Evolutionary conservation across 2,329 filamentous ascomycete species (phyloP).

Genomic region (Colletotrichum musicola): DNA sequence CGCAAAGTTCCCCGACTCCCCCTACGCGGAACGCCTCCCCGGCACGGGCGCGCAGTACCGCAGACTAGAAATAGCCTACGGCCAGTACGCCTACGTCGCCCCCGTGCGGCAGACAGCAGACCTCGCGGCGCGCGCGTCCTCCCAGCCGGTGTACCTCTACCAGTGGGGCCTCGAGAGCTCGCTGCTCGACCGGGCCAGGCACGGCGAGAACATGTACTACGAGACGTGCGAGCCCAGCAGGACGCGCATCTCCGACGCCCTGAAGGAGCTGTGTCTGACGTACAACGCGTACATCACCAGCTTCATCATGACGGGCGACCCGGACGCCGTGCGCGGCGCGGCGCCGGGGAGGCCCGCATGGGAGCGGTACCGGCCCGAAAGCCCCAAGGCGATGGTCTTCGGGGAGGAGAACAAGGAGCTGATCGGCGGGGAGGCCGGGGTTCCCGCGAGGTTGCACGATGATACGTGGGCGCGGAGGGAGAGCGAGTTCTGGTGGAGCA

Average conservation of each 20-base stretch:
- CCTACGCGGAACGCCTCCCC: constrained; percentile 22
- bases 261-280: constrained; percentile 52
- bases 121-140: constrained; percentile 54
- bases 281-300: constrained; percentile 56
- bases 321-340: constrained; percentile 24
- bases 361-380: constrained; percentile 34
- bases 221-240: constrained; percentile 45
- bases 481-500: constrained; percentile 73
- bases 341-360: constrained; percentile 55
- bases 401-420: constrained; percentile 71
- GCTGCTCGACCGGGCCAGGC: constrained; percentile 55
- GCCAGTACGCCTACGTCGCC: constrained; percentile 75
- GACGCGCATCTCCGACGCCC: constrained; percentile 56
- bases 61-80: constrained; percentile 71
- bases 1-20: constrained; percentile 39
- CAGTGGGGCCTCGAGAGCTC: constrained; percentile 66
- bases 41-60: constrained; percentile 66
- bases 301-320: constrained; percentile 46
- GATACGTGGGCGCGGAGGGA: constrained; percentile 57
- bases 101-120: constrained; percentile 72
- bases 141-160: constrained; percentile 57
- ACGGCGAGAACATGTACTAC: constrained; percentile 57
- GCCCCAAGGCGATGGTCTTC: constrained; percentile 64
- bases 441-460: constrained; percentile 58
- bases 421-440: constrained; percentile 48